Base-by-base conservation (phyloP, 495 filamentous ascomycete species). In the Astrocystis sublimbata region DNA sequence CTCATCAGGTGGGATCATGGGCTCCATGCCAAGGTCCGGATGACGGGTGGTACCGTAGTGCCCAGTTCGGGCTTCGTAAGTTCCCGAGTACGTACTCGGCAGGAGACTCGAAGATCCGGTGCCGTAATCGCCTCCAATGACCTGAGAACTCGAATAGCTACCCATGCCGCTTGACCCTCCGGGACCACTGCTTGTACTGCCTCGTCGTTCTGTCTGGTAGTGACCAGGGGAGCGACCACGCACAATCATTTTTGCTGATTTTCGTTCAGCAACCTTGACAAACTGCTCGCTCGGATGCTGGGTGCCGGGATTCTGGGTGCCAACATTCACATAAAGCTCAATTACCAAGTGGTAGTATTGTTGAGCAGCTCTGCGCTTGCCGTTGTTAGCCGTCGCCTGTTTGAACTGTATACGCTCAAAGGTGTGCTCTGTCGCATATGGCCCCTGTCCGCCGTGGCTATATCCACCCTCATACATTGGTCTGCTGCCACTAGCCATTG, bases 351-450 rank as follows among this genome's bases (percentile, higher is more conserved):
- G 92, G 71, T 96, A 98, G 71, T 92, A 97, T 67, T 97, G 93
- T 71, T 97, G 93, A 10, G 91, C 90, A 0, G 93, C 92, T 45
- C 93, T 81, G 55, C 93, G 81, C 71, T 97, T 97, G 23, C 93
- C 93, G 63, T 98, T 98, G 77, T 98, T 98, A 4, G 92, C 92
- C 1, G 93, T 98, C 2, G 93, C 94, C 53, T 90, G 90, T 71
- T 96, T 96, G 81, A 98, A 98, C 68, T 98, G 93, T 43, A 97
- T 96, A 2, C 93, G 86, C 66, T 97, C 93, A 70, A 97, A 98
- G 1, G 89, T 90, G 54, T 86, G 83, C 71, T 85, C 83, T 33
- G 71, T 80, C 4, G 82, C 79, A 6, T 81, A 81, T 5, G 74
- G 71, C 46, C 69, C 71, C 51, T 75, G 72, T 19, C 65, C 57